Evolutionary conservation across 768 basidiomycete species (phyloP).

Genomic region (Auriculariales sp.): DNA sequence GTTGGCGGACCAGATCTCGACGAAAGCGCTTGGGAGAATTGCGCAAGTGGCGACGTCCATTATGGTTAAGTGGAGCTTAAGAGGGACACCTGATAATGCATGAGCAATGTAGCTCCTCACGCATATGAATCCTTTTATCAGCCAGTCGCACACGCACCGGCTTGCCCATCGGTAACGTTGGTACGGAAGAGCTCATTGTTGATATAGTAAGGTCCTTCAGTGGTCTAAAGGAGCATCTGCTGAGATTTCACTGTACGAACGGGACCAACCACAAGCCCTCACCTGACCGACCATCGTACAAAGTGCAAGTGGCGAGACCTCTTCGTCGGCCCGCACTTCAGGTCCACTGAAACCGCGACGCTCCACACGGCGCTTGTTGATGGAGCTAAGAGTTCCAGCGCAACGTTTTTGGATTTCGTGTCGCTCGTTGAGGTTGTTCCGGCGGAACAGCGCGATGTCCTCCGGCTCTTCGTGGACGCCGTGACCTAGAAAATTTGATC

Average conservation of each 20-base stretch:
- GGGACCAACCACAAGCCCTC: too few species aligned
- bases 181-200: neutral
- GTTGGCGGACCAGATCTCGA: slow-evolving; percentile 1
- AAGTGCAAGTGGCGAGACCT: too few species aligned
- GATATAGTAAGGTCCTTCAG: neutral
- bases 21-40: neutral
- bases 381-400: neutral
- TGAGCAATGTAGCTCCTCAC: too few species aligned
- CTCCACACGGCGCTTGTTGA: neutral
- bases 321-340: too few species aligned
- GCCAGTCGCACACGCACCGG: neutral
- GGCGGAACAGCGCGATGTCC: neutral
- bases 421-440: neutral
- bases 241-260: too few species aligned
- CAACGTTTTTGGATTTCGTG: neutral
- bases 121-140: too few species aligned
- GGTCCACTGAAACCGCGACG: neutral
- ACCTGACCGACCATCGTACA: too few species aligned
- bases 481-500: too few species aligned
- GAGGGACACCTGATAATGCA: neutral
- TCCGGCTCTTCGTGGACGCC: too few species aligned
- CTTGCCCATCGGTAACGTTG: neutral
- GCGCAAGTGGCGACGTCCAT: neutral
- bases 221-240: too few species aligned
- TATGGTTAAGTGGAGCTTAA: neutral